These are phyloP conservation scores for Plantago elongata DNA, from an alignment of 257 asterid species.

Conservation along the genomic window DNA sequence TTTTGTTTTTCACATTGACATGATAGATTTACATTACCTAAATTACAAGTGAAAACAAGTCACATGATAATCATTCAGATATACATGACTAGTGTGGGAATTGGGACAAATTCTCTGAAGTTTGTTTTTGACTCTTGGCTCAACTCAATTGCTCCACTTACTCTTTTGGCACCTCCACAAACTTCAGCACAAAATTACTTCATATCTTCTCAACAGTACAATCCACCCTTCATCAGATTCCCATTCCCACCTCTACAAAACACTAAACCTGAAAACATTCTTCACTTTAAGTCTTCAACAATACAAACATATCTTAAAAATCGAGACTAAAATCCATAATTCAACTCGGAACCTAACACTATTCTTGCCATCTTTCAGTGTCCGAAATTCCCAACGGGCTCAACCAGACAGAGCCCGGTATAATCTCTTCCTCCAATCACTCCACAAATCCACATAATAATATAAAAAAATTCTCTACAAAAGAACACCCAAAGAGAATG, in stretches of 20 bases:
- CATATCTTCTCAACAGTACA: conserved; percentile 1
- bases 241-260: no score
- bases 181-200: conserved; percentile 8
- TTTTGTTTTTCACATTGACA: background rate
- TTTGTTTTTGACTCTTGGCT: conserved; percentile 24
- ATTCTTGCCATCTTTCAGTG: no score
- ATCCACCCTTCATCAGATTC: no score
- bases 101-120: conserved; percentile 16
- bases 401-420: no score
- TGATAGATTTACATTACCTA: conserved; percentile 25
- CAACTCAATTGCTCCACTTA: conserved; percentile 10
- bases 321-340: no score
- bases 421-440: conserved; percentile 12
- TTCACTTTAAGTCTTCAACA: no score
- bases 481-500: conserved; percentile 20
- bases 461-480: conserved; percentile 16
- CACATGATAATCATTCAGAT: conserved; percentile 30
- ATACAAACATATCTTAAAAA: no score
- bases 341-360: no score
- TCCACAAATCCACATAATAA: background rate
- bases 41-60: conserved; percentile 18
- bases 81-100: conserved; percentile 16
- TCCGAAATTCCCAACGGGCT: no score
- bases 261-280: no score
- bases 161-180: conserved; percentile 27